Conservation (phyloP, 1,284 basidiomycete species). For the Volvariella surrecta region DNA sequence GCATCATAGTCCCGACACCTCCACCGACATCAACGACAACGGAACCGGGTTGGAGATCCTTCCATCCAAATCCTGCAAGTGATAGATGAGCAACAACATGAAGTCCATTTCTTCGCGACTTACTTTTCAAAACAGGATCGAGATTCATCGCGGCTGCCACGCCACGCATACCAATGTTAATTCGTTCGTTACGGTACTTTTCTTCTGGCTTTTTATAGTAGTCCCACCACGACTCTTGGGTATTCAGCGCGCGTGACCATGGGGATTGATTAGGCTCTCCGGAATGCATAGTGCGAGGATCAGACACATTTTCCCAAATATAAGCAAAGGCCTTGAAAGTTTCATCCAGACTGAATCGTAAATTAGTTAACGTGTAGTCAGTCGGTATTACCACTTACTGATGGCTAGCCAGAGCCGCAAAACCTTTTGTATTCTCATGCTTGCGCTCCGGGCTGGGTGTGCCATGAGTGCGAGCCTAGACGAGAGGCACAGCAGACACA, state of each 20-base stretch:
- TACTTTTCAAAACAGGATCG: background rate
- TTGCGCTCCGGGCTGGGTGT: slow-evolving; percentile 13
- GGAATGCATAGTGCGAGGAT: slow-evolving; percentile 21
- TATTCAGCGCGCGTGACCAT: slow-evolving; percentile 19
- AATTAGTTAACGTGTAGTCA: slow-evolving; percentile 1
- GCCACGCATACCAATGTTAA: background rate
- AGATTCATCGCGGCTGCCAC: background rate
- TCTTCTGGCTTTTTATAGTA: slow-evolving; percentile 23
- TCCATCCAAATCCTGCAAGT: slow-evolving; percentile 27
- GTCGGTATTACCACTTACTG: slow-evolving; percentile 8
- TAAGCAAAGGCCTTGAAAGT: slow-evolving; percentile 23
- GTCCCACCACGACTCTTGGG: slow-evolving; percentile 17
- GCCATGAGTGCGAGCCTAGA: slow-evolving; percentile 1
- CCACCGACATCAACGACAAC: slow-evolving; percentile 35
- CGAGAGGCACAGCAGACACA: slow-evolving; percentile 6
- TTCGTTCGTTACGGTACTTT: background rate
- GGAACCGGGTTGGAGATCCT: slow-evolving; percentile 17
- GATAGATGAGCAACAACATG: background rate
- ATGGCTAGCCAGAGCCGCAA: slow-evolving; percentile 14
- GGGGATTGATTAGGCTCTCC: slow-evolving; percentile 19
- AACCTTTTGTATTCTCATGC: slow-evolving; percentile 15
- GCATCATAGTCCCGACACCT: slow-evolving; percentile 25
- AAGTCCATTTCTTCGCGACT: background rate
- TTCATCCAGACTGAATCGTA: slow-evolving; percentile 23
- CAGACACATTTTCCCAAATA: slow-evolving; percentile 23